Evolutionary conservation across 495 filamentous ascomycete genomes (phyloP), one percentile per base, ranked within the genome.

Genomic region (Gamarada debralockiae): DNA sequence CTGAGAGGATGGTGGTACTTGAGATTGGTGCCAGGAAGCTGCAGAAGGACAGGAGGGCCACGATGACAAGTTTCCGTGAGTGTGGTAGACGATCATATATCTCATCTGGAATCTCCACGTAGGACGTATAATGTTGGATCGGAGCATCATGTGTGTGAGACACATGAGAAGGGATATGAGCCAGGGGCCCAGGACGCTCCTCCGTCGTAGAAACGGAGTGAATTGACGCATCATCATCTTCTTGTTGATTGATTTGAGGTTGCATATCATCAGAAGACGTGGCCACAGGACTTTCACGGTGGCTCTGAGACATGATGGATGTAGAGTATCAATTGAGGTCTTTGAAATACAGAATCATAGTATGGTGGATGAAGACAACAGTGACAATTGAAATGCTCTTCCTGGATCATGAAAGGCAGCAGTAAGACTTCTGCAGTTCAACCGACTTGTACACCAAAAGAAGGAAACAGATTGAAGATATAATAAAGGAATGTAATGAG

Each of bases 11-110:
- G 0, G 81, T 81, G 0, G 85, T 89, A 29, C 77, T 83, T 4
- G 81, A 83, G 7, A 87, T 79, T 0, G 85, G 85, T 14, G 84
- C 80, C 21, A 89, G 70, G 46, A 89, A 86, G 3, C 80, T 74
- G 67, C 81, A 85, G 58, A 81, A 84, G 0, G 84, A 80, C 18
- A 87, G 66, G 3, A 87, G 70, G n/a, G 66, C 67, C 27, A 84
- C 80, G 53, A 89, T 84, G 47, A 81, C 44, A 0, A 72, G 60
- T 56, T 88, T 88, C 48, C 80, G 72, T 3, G 69, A 65, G 7
- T 63, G 65, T 1, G 83, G 73, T 45, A 86, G 75, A 15, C 74
- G 73, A 52, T 77, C 73, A 58, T 77, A 77, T 12, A 76, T 61
- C 49, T 72, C 70, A 51, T 77, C 74, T 20, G 68, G 68, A 10